phyloP scores from a whole-genome alignment of 495 filamentous ascomycete genomes.

The Apodospora peruviana region DNA sequence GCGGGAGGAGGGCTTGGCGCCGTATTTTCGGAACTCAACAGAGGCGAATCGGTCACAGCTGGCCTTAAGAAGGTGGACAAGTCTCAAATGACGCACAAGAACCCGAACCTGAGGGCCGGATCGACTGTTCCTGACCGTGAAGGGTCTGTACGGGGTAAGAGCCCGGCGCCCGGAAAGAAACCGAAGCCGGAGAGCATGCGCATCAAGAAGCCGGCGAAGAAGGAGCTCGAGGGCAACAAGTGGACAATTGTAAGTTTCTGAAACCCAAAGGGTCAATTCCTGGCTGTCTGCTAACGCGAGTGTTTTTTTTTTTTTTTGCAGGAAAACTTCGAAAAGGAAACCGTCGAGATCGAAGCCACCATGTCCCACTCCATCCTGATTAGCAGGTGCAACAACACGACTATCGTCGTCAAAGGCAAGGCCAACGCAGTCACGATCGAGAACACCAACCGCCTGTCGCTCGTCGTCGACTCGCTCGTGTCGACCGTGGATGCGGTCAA shows the following conservation, averaged over 20 bases:
- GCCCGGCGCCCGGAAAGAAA: slow-evolving; percentile 79
- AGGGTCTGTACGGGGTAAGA: slow-evolving; percentile 60
- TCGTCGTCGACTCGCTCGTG: slow-evolving; percentile 86
- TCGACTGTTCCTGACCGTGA: slow-evolving; percentile 61
- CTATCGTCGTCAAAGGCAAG: slow-evolving; percentile 83
- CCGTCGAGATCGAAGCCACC: slow-evolving; percentile 69
- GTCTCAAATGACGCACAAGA: slow-evolving; percentile 97
- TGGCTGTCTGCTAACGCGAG: too few relatives aligned
- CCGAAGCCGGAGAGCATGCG: slow-evolving; percentile 95
- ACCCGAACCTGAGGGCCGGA: slow-evolving; percentile 76
- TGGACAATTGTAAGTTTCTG: slow-evolving; percentile 79
- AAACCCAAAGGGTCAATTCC: too few relatives aligned
- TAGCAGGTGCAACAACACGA: slow-evolving; percentile 82
- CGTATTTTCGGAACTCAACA: slow-evolving; percentile 87
- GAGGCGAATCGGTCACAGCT: slow-evolving; percentile 77
- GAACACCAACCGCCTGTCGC: slow-evolving; percentile 74
- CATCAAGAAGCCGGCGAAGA: slow-evolving; percentile 83
- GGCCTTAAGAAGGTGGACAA: slow-evolving; percentile 89
- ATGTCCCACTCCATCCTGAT: slow-evolving; percentile 90
- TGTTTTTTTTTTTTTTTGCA: slow-evolving; percentile 26
- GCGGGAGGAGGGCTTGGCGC: slow-evolving; percentile 60
- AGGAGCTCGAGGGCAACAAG: slow-evolving; percentile 90
- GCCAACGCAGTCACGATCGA: slow-evolving; percentile 92
- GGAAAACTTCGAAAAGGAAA: slow-evolving; percentile 80
- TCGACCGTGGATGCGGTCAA: slow-evolving; percentile 92